Percentiles rank a stretch among this genome's conserved stretches.
phyloP scores from a whole-genome alignment of 768 basidiomycete species.

The Panus rudis region DNA sequence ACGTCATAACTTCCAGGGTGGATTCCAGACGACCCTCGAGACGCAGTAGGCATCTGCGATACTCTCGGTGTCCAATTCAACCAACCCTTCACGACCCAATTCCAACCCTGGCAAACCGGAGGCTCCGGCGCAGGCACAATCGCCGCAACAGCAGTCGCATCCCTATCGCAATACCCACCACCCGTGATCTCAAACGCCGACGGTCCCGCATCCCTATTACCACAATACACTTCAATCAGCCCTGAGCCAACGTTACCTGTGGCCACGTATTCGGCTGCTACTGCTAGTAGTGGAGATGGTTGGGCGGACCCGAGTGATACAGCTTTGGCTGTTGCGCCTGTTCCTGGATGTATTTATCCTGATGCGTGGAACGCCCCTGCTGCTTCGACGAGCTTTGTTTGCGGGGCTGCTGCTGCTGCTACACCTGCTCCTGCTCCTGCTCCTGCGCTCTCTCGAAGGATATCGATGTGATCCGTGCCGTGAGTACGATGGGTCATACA shows the following conservation, averaged over 20 bases:
- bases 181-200: slow-evolving; percentile 40
- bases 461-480: no score
- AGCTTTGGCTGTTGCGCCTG: slow-evolving; percentile 44
- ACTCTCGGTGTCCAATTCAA: slow-evolving; percentile 36
- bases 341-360: slow-evolving; percentile 61
- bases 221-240: slow-evolving; percentile 61
- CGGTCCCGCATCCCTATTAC: slow-evolving; percentile 34
- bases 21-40: slow-evolving; percentile 70
- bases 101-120: slow-evolving; percentile 65
- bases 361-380: slow-evolving; percentile 37
- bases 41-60: slow-evolving; percentile 57
- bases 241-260: slow-evolving; percentile 49
- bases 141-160: slow-evolving; percentile 31
- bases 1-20: slow-evolving; percentile 40
- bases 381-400: slow-evolving; percentile 15
- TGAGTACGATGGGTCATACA: no score
- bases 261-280: slow-evolving; percentile 41
- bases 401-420: slow-evolving; percentile 12
- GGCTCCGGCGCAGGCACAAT: slow-evolving; percentile 46
- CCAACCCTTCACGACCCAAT: slow-evolving; percentile 44
- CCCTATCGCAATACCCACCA: slow-evolving; percentile 50
- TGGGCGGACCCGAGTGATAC: slow-evolving; percentile 54
- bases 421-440: slow-evolving; percentile 5
- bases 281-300: slow-evolving; percentile 37
- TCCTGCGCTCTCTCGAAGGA: no score